phyloP scores from a whole-genome alignment of 2,329 filamentous ascomycete species.

The Coniochaeta pulveracea region DNA sequence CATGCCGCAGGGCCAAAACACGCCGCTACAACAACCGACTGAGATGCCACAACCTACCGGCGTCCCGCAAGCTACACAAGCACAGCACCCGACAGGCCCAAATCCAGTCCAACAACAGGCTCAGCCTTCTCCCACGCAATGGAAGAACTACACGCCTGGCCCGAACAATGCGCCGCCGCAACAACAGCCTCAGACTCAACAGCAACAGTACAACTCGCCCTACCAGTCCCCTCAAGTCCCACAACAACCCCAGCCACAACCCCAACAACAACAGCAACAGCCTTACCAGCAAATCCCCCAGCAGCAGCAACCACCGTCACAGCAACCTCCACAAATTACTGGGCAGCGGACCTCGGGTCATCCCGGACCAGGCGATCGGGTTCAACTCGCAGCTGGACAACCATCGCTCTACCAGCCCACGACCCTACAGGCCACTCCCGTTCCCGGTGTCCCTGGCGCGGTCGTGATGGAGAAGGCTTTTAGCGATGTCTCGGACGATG shows the following conservation, averaged over 20 bases:
- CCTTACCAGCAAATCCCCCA: neutral
- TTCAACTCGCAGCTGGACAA: no score
- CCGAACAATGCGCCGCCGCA: neutral
- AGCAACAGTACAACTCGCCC: neutral
- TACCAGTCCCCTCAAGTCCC: neutral
- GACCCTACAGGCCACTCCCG: neutral
- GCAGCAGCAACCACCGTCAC: neutral
- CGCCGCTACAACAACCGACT: no score
- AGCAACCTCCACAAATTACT: neutral
- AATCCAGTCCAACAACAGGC: no score
- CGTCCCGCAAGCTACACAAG: no score
- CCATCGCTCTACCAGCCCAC: neutral
- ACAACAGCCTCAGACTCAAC: neutral
- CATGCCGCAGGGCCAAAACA: no score
- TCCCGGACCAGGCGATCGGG: no score
- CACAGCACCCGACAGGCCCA: no score
- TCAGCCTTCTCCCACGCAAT: neutral
- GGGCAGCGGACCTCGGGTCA: no score
- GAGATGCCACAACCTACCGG: no score
- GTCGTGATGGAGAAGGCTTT: neutral
- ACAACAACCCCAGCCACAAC: neutral
- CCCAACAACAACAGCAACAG: neutral
- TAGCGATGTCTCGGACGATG: conserved; percentile 2
- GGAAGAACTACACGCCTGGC: conserved; percentile 1
- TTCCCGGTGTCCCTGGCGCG: neutral